Conservation (phyloP, 225 moss, liverwort and hornwort species). For the Marchantia polymorpha region DNA sequence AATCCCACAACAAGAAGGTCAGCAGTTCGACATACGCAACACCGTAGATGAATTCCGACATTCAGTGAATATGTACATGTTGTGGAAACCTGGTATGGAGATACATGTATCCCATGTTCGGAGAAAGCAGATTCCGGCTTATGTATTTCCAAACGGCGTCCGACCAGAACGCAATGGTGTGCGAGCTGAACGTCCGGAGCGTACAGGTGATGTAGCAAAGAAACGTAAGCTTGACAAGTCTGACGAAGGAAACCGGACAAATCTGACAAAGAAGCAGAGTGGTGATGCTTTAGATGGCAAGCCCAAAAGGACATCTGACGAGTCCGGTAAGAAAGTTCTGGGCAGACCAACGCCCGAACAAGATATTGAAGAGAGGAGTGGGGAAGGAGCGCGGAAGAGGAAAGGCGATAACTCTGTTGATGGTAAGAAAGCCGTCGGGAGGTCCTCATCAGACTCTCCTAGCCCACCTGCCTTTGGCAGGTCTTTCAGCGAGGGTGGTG, state of each 20-base stretch:
- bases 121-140: slow-evolving; percentile 81
- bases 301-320: slow-evolving; percentile 1
- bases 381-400: slow-evolving; percentile 9
- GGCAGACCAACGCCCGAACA: slow-evolving; percentile 20
- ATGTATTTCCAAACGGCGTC: slow-evolving; percentile 80
- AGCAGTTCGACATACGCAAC: slow-evolving; percentile 84
- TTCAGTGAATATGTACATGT: slow-evolving; percentile 71
- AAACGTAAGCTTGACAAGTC: slow-evolving; percentile 6
- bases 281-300: background rate
- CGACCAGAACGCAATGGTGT: slow-evolving; percentile 52
- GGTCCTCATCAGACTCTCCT: slow-evolving; percentile 5
- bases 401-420: background rate
- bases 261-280: background rate
- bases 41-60: slow-evolving; percentile 89
- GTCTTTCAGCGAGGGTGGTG: slow-evolving; percentile 10
- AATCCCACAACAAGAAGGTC: slow-evolving; percentile 62
- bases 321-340: slow-evolving; percentile 2
- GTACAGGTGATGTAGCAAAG: slow-evolving; percentile 10
- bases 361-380: slow-evolving; percentile 17
- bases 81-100: slow-evolving; percentile 86
- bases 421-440: background rate
- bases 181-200: slow-evolving; percentile 11
- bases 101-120: slow-evolving; percentile 89
- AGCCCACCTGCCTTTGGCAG: slow-evolving; percentile 15
- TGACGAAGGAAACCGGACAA: slow-evolving; percentile 5